Evolutionary conservation across 2,329 filamentous ascomycete species (phyloP).

Genomic region (Emericellopsis cladophorae): DNA sequence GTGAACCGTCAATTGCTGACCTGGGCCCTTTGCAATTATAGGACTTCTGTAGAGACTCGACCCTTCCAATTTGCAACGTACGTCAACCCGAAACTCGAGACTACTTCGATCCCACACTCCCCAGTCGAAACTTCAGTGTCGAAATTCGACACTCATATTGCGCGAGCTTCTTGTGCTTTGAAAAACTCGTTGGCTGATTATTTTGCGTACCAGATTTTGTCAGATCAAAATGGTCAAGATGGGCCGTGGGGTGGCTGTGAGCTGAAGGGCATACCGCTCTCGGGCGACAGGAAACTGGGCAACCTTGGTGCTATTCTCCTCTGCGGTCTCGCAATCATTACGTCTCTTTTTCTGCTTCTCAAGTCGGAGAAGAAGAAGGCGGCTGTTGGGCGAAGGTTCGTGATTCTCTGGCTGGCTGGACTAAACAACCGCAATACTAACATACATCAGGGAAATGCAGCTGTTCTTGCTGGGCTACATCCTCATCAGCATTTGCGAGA

Average conservation of each 20-base stretch:
- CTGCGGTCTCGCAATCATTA: conserved; percentile 61
- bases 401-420: conserved; percentile 1
- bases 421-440: background rate
- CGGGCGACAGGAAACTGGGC: conserved; percentile 51
- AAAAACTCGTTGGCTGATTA: too few species aligned
- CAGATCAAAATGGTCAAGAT: conserved; percentile 27
- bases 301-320: conserved; percentile 92
- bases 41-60: conserved; percentile 77
- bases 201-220: background rate
- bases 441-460: conserved; percentile 72
- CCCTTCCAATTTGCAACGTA: conserved; percentile 76
- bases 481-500: conserved; percentile 84
- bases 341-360: conserved; percentile 56
- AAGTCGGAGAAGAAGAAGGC: conserved; percentile 82
- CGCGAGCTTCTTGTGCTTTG: too few species aligned
- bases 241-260: conserved; percentile 57
- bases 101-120: background rate
- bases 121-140: too few species aligned
- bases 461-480: conserved; percentile 80
- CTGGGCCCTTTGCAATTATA: conserved; percentile 20
- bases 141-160: too few species aligned
- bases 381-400: conserved; percentile 81
- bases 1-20: conserved; percentile 8
- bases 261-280: conserved; percentile 62
- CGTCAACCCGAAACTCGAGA: conserved; percentile 18